Evolutionary conservation across 495 filamentous ascomycete genomes (phyloP), one percentile per base, ranked within the genome.

Genomic region (Niebla homalea): DNA sequence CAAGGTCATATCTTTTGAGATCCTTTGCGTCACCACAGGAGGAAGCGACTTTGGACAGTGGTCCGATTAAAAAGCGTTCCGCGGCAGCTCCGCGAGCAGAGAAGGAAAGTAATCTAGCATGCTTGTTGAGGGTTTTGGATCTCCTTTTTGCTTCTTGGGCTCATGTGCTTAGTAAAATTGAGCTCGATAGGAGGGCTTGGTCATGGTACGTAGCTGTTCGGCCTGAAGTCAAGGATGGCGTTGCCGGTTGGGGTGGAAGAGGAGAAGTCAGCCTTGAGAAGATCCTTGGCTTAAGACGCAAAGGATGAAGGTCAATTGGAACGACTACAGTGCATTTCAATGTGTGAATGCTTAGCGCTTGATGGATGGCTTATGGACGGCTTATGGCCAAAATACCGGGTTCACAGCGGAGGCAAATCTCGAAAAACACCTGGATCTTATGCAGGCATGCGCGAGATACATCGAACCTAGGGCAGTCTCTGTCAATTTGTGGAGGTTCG

Each of bases 161-260:
- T 0, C 64, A 69, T 18, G 65, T 72, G 29, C 58, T 88, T 7
- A 65, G 61, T 16, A 60, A 63, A 1, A 65, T 73, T 4, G 84
- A 93, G 55, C 68, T 90, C 35, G 85, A 92, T 59, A 67, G 72
- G 52, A 70, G 81, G 46, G 82, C 84, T 23, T 93, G 87, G 86
- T 62, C 69, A 22, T 92, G 86, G 86, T 93, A 93, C 62, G 65
- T 81, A 2, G 72, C 71, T 22, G 81, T 89, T 7, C 67, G 87
- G 44, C 87, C 87, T 0, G 78, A 80, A 0, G 82, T 92, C 3
- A 79, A 83, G 49, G 64, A 67, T 43, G 87, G 86, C 1, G 76
- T 74, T 43, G 77, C 72, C 36, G 87, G 87, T 3, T 90, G 87
- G 87, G 87, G 87, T 14, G 83, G 82, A 19, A 89, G 89, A 62